phyloP scores from a whole-genome alignment of 257 asterid species.

The Solanum paucissectum region DNA sequence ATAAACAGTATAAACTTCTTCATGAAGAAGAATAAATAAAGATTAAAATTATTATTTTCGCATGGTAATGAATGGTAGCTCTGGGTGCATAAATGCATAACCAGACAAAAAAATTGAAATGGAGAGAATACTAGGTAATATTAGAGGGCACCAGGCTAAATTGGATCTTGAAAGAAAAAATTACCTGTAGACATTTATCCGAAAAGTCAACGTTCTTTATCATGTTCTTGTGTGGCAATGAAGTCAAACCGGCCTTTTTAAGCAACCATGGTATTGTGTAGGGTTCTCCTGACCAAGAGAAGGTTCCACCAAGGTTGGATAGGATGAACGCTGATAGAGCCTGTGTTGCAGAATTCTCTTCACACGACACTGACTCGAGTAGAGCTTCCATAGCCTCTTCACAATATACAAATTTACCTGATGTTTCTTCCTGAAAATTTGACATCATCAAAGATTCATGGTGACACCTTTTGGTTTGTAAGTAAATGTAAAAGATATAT shows the following conservation, averaged over 20 bases:
- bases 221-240: slow-evolving; percentile 50
- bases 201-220: slow-evolving; percentile 61
- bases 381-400: slow-evolving; percentile 61
- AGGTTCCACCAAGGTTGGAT: slow-evolving; percentile 80
- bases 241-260: slow-evolving; percentile 61
- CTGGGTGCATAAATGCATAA: neutral
- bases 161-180: neutral
- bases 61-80: neutral
- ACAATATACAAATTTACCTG: slow-evolving; percentile 24
- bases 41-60: neutral
- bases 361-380: slow-evolving; percentile 39
- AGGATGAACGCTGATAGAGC: slow-evolving; percentile 55
- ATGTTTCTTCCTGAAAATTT: slow-evolving; percentile 55
- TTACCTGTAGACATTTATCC: slow-evolving; percentile 60
- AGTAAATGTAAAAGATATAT: neutral
- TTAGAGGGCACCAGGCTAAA: neutral
- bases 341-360: slow-evolving; percentile 35
- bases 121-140: neutral
- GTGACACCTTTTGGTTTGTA: neutral
- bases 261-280: slow-evolving; percentile 71
- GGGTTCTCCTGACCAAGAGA: slow-evolving; percentile 81
- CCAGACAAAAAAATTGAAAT: neutral
- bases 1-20: neutral
- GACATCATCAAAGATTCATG: neutral
- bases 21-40: neutral